Percentiles rank a stretch among this genome's conserved stretches.
phyloP scores from a whole-genome alignment of 768 basidiomycete genomes.

The Boletus sensibilis region DNA sequence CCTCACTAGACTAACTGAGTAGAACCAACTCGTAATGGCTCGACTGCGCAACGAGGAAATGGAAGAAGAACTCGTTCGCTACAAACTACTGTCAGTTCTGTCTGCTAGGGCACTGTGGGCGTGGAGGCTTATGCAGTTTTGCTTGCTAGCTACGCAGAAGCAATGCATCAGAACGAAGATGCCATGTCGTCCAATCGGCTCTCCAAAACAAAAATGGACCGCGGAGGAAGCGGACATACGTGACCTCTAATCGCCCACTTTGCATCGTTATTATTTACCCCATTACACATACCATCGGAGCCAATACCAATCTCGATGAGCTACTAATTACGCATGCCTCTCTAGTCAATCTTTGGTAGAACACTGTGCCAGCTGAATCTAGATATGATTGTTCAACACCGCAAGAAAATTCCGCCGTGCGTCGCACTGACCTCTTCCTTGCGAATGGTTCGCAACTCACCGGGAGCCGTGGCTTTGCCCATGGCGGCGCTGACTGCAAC shows the following conservation, averaged over 20 bases:
- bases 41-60: slow-evolving; percentile 89
- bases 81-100: slow-evolving; percentile 72
- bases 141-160: slow-evolving; percentile 56
- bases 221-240: slow-evolving; percentile 20
- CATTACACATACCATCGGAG: slow-evolving; percentile 15
- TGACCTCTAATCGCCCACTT: neutral
- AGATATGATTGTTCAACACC: slow-evolving; percentile 2
- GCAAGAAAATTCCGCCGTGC: neutral
- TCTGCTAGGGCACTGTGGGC: neutral
- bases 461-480: slow-evolving; percentile 65
- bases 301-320: slow-evolving; percentile 1
- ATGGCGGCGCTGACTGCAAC: slow-evolving; percentile 57
- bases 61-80: slow-evolving; percentile 90
- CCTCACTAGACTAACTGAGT: slow-evolving; percentile 21
- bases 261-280: neutral
- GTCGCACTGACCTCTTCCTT: slow-evolving; percentile 59
- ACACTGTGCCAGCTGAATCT: slow-evolving; percentile 19
- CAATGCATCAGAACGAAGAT: slow-evolving; percentile 75
- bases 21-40: slow-evolving; percentile 91
- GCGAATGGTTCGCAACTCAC: slow-evolving; percentile 74
- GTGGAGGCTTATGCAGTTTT: neutral
- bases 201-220: slow-evolving; percentile 34
- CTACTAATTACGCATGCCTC: neutral
- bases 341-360: slow-evolving; percentile 11
- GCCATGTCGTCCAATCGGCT: slow-evolving; percentile 65